Conservation (phyloP, 805 yeast species). For the Monosporozyma solicola region DNA sequence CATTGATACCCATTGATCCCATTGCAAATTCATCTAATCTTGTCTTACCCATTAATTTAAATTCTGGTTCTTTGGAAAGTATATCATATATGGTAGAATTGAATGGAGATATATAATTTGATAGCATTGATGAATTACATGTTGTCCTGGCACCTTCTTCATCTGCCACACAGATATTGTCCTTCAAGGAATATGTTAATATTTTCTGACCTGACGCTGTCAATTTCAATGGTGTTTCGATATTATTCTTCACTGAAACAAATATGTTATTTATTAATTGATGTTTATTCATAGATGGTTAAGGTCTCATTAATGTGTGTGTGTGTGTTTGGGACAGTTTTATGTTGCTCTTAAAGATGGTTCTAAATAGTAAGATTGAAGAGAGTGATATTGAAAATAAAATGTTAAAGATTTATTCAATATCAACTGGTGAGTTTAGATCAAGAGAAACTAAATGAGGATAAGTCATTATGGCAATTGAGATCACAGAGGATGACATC, state of each 20-base stretch:
- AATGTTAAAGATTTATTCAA: background rate
- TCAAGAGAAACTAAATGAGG: background rate
- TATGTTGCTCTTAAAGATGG: background rate
- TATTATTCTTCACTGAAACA: constrained; percentile 65
- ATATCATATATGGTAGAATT: constrained; percentile 63
- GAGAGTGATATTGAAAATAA: background rate
- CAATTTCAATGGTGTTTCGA: background rate
- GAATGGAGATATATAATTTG: constrained; percentile 61
- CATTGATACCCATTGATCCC: constrained; percentile 71
- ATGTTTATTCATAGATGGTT: background rate
- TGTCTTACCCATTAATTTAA: constrained; percentile 59
- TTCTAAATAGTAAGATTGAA: background rate
- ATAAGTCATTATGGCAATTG: background rate
- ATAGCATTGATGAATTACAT: constrained; percentile 62
- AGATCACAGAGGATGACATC: background rate
- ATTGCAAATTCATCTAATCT: constrained; percentile 97
- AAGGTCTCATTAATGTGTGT: background rate
- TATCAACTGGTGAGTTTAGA: background rate
- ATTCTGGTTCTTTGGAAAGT: constrained; percentile 44
- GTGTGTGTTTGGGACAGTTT: background rate
- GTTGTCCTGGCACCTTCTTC: constrained; percentile 55
- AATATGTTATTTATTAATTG: constrained; percentile 19
- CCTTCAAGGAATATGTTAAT: constrained; percentile 44
- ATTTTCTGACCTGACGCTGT: background rate
- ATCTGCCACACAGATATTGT: constrained; percentile 58